A percentile compares a stretch with the other conserved stretches of the same genome.
Evolutionary conservation across 176 grass and related monocot species (phyloP).

Genomic region (Oryza coarctata): DNA sequence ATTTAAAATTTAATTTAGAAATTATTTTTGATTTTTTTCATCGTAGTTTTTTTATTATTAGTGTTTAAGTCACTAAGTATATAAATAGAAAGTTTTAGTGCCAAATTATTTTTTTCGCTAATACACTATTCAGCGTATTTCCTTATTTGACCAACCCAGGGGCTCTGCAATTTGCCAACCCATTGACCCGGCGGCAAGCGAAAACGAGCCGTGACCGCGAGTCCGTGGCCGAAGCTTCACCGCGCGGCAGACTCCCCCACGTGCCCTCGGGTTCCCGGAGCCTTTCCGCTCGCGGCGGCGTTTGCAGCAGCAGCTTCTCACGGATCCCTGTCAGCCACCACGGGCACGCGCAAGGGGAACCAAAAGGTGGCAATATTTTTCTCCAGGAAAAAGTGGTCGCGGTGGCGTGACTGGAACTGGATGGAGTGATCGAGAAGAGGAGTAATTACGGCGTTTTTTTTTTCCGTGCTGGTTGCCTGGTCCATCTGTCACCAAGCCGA

Average conservation of each 20-base stretch:
- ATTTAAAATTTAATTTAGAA: no score
- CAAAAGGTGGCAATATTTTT: background rate
- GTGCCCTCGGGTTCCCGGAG: background rate
- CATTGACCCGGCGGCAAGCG: background rate
- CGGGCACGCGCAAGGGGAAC: background rate
- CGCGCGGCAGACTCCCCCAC: background rate
- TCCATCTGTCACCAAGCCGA: background rate
- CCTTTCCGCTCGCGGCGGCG: background rate
- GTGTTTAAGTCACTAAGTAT: no score
- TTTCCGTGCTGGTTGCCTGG: background rate
- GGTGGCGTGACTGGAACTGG: background rate
- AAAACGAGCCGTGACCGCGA: background rate
- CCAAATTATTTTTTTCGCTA: no score
- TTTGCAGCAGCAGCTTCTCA: background rate
- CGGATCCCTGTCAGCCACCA: background rate
- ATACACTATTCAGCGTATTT: no score
- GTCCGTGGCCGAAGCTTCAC: background rate
- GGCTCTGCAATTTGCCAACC: background rate
- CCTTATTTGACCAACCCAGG: no score
- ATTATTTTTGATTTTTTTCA: no score
- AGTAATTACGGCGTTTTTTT: background rate
- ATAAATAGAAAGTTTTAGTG: no score
- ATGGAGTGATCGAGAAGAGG: background rate
- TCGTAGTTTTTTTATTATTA: no score
- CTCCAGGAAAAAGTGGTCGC: background rate